Evolutionary conservation across 225 moss, liverwort and hornwort genomes (phyloP).

Genomic region (Rhytidiadelphus loreus): DNA sequence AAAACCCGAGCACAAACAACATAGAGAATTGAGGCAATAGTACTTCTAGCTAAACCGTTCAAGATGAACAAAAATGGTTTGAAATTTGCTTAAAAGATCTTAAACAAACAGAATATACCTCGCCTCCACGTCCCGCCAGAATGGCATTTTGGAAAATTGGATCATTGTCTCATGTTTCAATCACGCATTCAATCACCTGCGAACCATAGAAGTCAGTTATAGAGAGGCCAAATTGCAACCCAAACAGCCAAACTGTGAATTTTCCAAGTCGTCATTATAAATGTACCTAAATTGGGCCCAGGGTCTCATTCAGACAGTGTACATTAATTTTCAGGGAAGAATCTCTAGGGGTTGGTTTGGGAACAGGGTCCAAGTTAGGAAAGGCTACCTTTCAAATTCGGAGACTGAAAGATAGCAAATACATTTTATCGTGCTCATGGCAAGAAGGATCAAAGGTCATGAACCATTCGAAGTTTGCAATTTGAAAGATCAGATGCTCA

Average conservation of each 20-base stretch:
- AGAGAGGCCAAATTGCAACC: not conserved
- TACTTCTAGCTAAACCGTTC: not conserved
- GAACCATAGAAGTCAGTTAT: not conserved
- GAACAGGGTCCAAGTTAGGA: too few relatives aligned
- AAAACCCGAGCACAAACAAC: not conserved
- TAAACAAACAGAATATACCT: slow-evolving; percentile 7
- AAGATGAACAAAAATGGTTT: not conserved
- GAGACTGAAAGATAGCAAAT: not conserved
- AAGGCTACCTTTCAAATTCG: too few relatives aligned
- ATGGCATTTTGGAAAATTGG: slow-evolving; percentile 52
- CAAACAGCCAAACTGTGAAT: not conserved
- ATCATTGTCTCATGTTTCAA: slow-evolving; percentile 54
- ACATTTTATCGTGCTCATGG: not conserved
- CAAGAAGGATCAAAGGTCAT: not conserved
- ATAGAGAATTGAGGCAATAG: not conserved
- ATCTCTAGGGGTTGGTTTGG: not conserved
- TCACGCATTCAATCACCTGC: slow-evolving; percentile 45
- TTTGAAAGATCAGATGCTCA: not conserved
- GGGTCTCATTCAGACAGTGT: not conserved
- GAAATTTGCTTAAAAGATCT: not conserved
- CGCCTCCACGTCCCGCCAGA: slow-evolving; percentile 44
- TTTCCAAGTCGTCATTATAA: too few relatives aligned
- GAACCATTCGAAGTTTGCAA: not conserved
- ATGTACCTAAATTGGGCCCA: not conserved
- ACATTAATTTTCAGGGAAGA: too few relatives aligned